phyloP scores from a whole-genome alignment of 2,329 filamentous ascomycete genomes.

The Dichotomopilus funicola region DNA sequence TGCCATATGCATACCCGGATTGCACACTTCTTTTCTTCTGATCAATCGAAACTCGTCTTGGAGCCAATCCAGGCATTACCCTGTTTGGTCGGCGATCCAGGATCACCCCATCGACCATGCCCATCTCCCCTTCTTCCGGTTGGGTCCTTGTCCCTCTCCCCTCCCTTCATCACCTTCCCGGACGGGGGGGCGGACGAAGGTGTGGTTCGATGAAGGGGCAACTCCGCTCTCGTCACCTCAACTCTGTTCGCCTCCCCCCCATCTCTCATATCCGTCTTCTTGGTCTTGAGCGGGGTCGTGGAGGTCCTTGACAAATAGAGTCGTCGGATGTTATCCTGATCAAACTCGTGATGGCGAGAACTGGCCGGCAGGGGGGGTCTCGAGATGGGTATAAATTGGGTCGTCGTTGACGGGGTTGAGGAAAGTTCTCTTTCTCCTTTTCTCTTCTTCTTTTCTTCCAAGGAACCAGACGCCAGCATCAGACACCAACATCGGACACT shows the following conservation, averaged over 20 bases:
- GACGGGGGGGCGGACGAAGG: slow-evolving; percentile 16
- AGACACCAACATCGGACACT: slow-evolving; percentile 1
- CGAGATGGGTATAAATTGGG: slow-evolving; percentile 59
- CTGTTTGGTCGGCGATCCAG: slow-evolving; percentile 25
- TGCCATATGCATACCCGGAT: slow-evolving; percentile 35
- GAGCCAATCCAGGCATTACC: slow-evolving; percentile 25
- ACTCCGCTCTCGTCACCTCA: slow-evolving; percentile 23
- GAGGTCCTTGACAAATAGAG: slow-evolving; percentile 37
- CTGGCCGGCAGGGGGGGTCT: slow-evolving; percentile 31
- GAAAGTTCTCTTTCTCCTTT: slow-evolving; percentile 47
- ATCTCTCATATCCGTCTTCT: slow-evolving; percentile 26
- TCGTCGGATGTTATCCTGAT: slow-evolving; percentile 37
- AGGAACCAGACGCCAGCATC: slow-evolving; percentile 5
- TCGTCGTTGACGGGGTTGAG: slow-evolving; percentile 39
- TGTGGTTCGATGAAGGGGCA: slow-evolving; percentile 21
- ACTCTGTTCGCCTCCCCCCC: slow-evolving; percentile 1
- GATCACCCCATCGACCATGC: slow-evolving; percentile 30
- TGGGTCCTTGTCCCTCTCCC: slow-evolving; percentile 20
- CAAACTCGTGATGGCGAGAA: slow-evolving; percentile 29
- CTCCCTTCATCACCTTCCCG: no score
- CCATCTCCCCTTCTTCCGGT: slow-evolving; percentile 22
- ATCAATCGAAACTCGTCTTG: slow-evolving; percentile 30
- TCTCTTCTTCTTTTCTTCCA: slow-evolving; percentile 30
- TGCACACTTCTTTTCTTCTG: slow-evolving; percentile 24
- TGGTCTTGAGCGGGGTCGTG: slow-evolving; percentile 37